Evolutionary conservation across 129 eudicot genomes (phyloP).

Genomic region (Helianthus tuberosus): DNA sequence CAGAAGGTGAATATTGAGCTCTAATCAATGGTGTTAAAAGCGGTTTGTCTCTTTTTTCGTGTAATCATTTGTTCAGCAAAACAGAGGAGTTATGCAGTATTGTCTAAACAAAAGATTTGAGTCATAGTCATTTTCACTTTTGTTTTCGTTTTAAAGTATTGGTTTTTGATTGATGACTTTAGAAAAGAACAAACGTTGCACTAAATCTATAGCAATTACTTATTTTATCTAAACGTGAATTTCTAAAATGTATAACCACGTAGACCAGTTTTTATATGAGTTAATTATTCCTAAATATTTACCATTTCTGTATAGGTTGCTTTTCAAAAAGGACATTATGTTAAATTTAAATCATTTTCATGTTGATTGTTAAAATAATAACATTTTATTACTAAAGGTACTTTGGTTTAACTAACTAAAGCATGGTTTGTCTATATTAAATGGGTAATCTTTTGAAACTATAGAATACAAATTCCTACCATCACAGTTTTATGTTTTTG

Average conservation of each 20-base stretch:
- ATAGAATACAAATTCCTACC: too few species aligned
- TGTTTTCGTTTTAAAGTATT: too few species aligned
- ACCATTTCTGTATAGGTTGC: conserved; percentile 66
- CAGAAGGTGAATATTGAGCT: too few species aligned
- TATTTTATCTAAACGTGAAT: not conserved
- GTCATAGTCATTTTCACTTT: not conserved
- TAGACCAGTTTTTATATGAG: not conserved
- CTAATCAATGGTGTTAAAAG: too few species aligned
- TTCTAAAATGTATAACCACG: not conserved
- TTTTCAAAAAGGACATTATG: conserved; percentile 67
- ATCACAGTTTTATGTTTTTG: too few species aligned
- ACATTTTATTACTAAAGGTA: conserved; percentile 49
- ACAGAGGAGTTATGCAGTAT: not conserved
- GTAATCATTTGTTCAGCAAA: not conserved
- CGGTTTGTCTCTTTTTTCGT: too few species aligned
- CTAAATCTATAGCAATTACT: not conserved
- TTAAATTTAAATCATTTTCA: conserved; percentile 5
- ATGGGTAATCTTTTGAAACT: too few species aligned
- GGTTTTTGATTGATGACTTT: not conserved
- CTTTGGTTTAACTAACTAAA: conserved; percentile 96
- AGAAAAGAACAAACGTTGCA: too few species aligned
- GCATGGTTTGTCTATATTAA: conserved; percentile 98
- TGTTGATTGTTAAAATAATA: conserved; percentile 6
- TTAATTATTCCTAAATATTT: not conserved
- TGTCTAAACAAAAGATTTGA: not conserved